Percentiles rank a stretch among this genome's conserved stretches.
Conservation (phyloP, 352 stramenopile genomes). For the Stephanocyclus meneghinianus region DNA sequence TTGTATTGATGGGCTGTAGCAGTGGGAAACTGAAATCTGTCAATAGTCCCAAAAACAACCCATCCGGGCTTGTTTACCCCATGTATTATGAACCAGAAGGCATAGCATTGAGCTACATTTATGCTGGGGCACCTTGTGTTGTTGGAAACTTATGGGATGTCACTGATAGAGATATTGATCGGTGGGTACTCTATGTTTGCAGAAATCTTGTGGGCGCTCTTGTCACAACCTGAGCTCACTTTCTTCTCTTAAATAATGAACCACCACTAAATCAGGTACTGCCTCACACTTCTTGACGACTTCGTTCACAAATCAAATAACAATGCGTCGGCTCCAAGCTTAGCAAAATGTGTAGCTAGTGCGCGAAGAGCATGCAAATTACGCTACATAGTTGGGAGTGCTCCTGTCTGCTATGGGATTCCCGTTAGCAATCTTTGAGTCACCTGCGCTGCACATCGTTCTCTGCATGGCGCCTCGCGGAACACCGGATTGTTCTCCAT, state of each 20-base stretch:
- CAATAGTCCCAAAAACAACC: conserved; percentile 55
- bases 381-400: conserved; percentile 90
- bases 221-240: background rate
- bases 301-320: conserved; percentile 45
- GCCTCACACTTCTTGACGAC: conserved; percentile 71
- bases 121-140: conserved; percentile 89
- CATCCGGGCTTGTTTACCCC: conserved; percentile 16
- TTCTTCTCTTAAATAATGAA: background rate
- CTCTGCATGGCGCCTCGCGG: too few relatives aligned
- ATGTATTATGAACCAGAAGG: conserved; percentile 91
- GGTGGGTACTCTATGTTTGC: conserved; percentile 44
- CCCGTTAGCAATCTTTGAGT: conserved; percentile 59
- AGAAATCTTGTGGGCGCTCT: conserved; percentile 35
- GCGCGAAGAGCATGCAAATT: conserved; percentile 90
- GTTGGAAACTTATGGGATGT: conserved; percentile 99
- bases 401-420: conserved; percentile 93
- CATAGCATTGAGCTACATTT: conserved; percentile 92
- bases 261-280: conserved; percentile 58
- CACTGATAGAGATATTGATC: conserved; percentile 97
- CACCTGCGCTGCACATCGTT: too few relatives aligned
- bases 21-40: conserved; percentile 87
- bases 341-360: conserved; percentile 83
- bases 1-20: conserved; percentile 97
- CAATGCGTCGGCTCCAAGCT: conserved; percentile 33
- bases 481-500: too few relatives aligned